phyloP scores from a whole-genome alignment of 2,329 filamentous ascomycete genomes.

The Podosphaera xanthii region DNA sequence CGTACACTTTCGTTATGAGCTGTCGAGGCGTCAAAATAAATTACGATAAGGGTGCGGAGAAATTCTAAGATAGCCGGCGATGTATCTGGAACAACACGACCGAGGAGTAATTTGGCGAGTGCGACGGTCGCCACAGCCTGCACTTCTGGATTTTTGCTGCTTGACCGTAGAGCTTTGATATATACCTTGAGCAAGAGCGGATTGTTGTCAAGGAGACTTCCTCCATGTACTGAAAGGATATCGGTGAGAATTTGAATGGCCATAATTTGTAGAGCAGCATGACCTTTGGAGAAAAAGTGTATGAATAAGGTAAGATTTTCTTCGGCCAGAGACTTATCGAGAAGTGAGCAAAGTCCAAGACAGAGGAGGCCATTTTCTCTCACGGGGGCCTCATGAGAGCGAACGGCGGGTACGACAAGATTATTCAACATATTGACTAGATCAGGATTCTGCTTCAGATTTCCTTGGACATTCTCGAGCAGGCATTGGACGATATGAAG shows the following conservation, averaged over 20 bases:
- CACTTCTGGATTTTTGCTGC: conserved; percentile 45
- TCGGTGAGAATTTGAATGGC: conserved; percentile 82
- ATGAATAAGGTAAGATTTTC: conserved; percentile 86
- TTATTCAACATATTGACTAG: conserved; percentile 98
- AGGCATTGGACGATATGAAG: conserved; percentile 94
- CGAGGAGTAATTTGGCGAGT: conserved; percentile 67
- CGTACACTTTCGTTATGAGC: conserved; percentile 58
- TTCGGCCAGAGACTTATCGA: conserved; percentile 76
- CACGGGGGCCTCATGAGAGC: conserved; percentile 79
- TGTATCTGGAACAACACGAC: conserved; percentile 47
- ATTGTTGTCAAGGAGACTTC: conserved; percentile 45
- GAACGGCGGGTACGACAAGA: conserved; percentile 80
- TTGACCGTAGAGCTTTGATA: conserved; percentile 54
- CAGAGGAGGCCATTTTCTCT: conserved; percentile 78
- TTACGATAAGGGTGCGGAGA: conserved; percentile 62
- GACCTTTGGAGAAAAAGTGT: conserved; percentile 86
- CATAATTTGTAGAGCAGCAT: conserved; percentile 71
- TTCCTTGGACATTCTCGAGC: conserved; percentile 76
- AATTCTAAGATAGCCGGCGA: conserved; percentile 42
- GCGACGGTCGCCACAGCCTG: conserved; percentile 64
- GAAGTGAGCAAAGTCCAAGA: conserved; percentile 70
- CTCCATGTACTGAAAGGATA: conserved; percentile 72
- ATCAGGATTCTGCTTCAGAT: conserved; percentile 70
- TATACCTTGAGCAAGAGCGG: conserved; percentile 67
- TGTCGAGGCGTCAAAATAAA: conserved; percentile 77